Conservation (phyloP, 148 eudicot species). For the Rhododendron kiyosumense region DNA sequence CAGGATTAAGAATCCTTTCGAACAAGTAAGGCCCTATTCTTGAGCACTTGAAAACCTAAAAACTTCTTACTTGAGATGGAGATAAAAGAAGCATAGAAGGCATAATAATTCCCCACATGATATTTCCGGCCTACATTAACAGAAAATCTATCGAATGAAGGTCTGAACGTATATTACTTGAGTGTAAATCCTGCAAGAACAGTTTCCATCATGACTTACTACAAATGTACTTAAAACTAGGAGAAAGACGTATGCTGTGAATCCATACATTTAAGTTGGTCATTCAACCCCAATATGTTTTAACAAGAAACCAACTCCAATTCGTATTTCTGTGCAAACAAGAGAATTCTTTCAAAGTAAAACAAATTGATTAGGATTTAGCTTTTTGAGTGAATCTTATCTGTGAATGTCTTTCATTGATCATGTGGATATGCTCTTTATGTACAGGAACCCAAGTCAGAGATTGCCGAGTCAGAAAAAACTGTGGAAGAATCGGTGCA, state of each 20-base stretch:
- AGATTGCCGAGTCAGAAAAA: conserved; percentile 20
- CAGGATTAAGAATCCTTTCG: neutral
- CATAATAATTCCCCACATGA: neutral
- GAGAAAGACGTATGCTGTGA: neutral
- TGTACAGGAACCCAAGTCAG: conserved; percentile 29
- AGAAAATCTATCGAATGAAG: no score
- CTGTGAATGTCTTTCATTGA: neutral
- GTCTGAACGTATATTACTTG: no score
- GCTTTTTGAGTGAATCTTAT: neutral
- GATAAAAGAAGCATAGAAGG: neutral
- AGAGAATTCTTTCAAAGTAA: neutral
- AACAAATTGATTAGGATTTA: neutral
- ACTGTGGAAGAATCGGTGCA: conserved; percentile 11
- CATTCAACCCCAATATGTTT: neutral
- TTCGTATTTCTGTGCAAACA: neutral
- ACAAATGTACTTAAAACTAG: neutral
- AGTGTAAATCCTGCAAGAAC: neutral
- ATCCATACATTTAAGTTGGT: neutral
- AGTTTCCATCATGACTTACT: neutral
- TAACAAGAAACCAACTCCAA: neutral
- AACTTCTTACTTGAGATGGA: neutral
- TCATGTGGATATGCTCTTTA: conserved; percentile 8
- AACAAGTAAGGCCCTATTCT: neutral
- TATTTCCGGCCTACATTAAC: neutral
- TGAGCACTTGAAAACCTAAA: neutral